phyloP scores from a whole-genome alignment of 2,329 filamentous ascomycete species.

The Coniochaeta hoffmannii region DNA sequence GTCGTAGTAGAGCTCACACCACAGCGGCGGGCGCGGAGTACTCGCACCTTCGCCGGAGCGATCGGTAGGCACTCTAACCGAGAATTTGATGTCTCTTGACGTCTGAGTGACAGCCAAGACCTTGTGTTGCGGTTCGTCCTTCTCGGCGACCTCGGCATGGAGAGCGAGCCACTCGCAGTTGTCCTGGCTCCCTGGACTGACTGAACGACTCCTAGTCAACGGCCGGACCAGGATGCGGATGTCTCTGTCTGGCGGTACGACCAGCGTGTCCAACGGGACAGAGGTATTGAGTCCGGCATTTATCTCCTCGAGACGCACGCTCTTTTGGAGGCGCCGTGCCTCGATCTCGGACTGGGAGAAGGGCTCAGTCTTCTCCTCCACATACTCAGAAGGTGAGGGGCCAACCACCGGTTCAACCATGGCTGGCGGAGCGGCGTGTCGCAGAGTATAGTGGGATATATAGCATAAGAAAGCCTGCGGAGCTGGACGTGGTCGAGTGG shows the following conservation, averaged over 20 bases:
- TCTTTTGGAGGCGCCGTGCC: slow-evolving; percentile 31
- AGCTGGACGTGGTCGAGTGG: too few species aligned
- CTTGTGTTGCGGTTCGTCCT: slow-evolving; percentile 44
- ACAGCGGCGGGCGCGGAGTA: slow-evolving; percentile 37
- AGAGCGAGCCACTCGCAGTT: slow-evolving; percentile 51
- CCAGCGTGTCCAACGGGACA: slow-evolving; percentile 46
- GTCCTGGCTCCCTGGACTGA: slow-evolving; percentile 45
- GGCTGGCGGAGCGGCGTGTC: slow-evolving; percentile 8
- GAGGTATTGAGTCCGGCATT: slow-evolving; percentile 29
- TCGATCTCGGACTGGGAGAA: slow-evolving; percentile 51
- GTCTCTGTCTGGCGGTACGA: slow-evolving; percentile 36
- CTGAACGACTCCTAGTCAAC: slow-evolving; percentile 43
- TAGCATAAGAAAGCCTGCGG: not conserved
- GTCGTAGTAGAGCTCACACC: slow-evolving; percentile 55
- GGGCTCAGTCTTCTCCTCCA: slow-evolving; percentile 49
- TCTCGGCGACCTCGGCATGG: slow-evolving; percentile 43
- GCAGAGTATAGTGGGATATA: slow-evolving; percentile 2
- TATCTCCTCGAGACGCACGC: slow-evolving; percentile 37
- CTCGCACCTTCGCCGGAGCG: slow-evolving; percentile 29
- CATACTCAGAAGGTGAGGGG: slow-evolving; percentile 19
- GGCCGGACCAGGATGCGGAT: slow-evolving; percentile 52
- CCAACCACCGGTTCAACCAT: slow-evolving; percentile 34
- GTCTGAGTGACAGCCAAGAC: slow-evolving; percentile 55
- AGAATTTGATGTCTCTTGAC: slow-evolving; percentile 52
- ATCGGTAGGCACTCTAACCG: slow-evolving; percentile 46